Conservation (phyloP, 495 filamentous ascomycete species). For the Aspergillus haitiensis region DNA sequence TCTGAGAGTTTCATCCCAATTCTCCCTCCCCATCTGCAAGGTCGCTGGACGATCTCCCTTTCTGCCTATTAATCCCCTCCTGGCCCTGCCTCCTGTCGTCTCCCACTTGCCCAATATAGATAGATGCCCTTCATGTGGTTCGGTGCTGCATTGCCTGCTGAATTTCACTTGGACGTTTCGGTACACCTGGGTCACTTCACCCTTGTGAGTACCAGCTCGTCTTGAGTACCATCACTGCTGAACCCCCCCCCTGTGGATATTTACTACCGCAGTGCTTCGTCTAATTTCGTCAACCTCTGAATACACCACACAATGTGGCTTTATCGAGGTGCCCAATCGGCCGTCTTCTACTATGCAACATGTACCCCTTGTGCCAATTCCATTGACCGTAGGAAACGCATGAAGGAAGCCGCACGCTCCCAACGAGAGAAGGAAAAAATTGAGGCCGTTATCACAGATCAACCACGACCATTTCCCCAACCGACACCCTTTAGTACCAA, state of each 20-base stretch:
- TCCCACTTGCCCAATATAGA: constrained; percentile 16
- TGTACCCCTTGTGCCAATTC: constrained; percentile 77
- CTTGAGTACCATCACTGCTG: not conserved
- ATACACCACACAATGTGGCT: constrained; percentile 48
- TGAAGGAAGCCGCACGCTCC: constrained; percentile 61
- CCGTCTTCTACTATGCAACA: constrained; percentile 80
- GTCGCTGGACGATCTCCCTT: constrained; percentile 42
- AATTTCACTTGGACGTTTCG: constrained; percentile 25
- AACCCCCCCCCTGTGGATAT: not conserved
- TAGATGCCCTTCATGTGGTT: constrained; percentile 46
- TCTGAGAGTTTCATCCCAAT: constrained; percentile 5
- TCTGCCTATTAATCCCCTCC: constrained; percentile 19
- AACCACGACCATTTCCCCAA: constrained; percentile 73
- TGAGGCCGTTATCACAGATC: constrained; percentile 55
- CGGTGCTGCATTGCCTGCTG: constrained; percentile 30
- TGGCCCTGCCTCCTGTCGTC: constrained; percentile 15
- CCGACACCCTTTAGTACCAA: constrained; percentile 82
- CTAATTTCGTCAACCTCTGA: not conserved
- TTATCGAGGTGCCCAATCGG: constrained; percentile 67
- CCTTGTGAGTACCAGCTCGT: constrained; percentile 23
- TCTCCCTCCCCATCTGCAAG: constrained; percentile 24
- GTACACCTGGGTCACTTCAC: constrained; percentile 30
- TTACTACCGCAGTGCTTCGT: not conserved
- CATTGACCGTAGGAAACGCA: constrained; percentile 61
- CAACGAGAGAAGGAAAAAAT: constrained; percentile 58